Evolutionary conservation across 768 basidiomycete genomes (phyloP), one percentile per base, ranked within the genome.

Genomic region (Saitozyma podzolica): DNA sequence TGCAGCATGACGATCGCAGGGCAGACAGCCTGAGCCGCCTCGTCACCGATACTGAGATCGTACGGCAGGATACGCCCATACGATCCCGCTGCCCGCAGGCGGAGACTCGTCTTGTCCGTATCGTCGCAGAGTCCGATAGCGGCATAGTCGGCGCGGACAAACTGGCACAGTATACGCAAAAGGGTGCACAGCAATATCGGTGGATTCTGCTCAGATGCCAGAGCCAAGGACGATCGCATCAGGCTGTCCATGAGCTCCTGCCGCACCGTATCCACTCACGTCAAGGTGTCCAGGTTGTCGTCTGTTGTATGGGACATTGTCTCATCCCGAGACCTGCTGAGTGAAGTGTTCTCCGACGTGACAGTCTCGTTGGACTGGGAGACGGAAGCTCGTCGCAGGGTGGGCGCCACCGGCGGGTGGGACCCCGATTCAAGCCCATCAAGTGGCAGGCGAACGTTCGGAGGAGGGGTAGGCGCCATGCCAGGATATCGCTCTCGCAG

Each of bases 151-250:
- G 71, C 66, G 29, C 66, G 65, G 3, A 61, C 45, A 42, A 62
- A 67, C 51, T 73, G 45, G 37, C 60, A 58, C 54, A 61, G 43
- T 41, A 55, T 58, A 3, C 60, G 60, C 48, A 56, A 9, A 29
- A 62, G 14, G 45, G 45, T 47, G 3, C n/a, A 13, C 13, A 47
- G 54, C 17, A 73, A 39, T 5, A 68, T 53, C 5, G 61, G 41
- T 0, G 71, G 68, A 42, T 73, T 66, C 29, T 63, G 56, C 55
- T 73, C 66, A n/a, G 61, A 61, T 8, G 71, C 71, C 8, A 73
- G 50, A 0, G 58, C 63, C 1, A 73, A 55, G 5, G 71, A 67
- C 1, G 68, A 65, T 11, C 71, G 41, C 58, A 73, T 64, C 10
- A 72, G 40, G 16, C 70, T 72, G 48, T 17, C 5, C 9, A 40